phyloP scores from a whole-genome alignment of 1,284 basidiomycete genomes.

The Puccinia coronata region DNA sequence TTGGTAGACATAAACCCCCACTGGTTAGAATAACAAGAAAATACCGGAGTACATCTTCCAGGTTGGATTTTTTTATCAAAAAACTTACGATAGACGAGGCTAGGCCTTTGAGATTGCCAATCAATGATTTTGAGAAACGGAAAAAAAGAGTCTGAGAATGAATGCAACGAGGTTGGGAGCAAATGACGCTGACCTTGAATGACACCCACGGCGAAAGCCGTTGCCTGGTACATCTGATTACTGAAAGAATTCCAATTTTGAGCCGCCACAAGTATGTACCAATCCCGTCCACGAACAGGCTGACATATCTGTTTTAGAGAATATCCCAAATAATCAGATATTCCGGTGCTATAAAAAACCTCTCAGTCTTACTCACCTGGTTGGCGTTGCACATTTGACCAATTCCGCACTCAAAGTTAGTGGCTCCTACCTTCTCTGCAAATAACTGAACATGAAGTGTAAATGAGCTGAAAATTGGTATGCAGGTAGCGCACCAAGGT shows the following conservation, averaged over 20 bases:
- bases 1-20: background rate
- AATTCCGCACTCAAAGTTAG: slow-evolving; percentile 44
- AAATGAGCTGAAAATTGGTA: too few relatives aligned
- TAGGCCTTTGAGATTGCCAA: slow-evolving; percentile 6
- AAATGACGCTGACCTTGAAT: slow-evolving; percentile 29
- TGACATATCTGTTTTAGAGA: slow-evolving; percentile 37
- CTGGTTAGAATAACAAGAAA: background rate
- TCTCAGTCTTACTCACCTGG: slow-evolving; percentile 15
- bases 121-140: background rate
- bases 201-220: slow-evolving; percentile 31
- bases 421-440: slow-evolving; percentile 36
- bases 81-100: slow-evolving; percentile 36
- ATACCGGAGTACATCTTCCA: too few relatives aligned
- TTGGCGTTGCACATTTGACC: slow-evolving; percentile 34
- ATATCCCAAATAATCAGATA: background rate
- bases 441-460: slow-evolving; percentile 1
- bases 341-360: background rate
- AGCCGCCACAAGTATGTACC: slow-evolving; percentile 48
- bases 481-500: too few relatives aligned
- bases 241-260: slow-evolving; percentile 49
- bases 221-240: slow-evolving; percentile 41
- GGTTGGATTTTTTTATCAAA: background rate
- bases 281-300: slow-evolving; percentile 46
- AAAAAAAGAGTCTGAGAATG: too few relatives aligned
- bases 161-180: background rate